These are phyloP conservation scores for Boletus sp. DNA, from an alignment of 768 basidiomycete species.

Conservation along the genomic window DNA sequence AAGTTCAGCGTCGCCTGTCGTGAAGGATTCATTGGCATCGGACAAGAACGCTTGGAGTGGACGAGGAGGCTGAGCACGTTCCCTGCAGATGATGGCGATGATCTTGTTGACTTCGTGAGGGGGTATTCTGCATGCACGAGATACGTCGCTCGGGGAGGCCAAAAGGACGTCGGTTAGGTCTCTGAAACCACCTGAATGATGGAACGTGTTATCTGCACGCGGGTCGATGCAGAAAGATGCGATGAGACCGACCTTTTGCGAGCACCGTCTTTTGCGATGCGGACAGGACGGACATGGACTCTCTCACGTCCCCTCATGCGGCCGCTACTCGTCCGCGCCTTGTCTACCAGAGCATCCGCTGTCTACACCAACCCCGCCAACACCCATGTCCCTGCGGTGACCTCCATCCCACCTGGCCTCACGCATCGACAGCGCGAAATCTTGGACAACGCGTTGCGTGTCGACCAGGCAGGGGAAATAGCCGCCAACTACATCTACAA, in stretches of 20 bases:
- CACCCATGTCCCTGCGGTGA: slow-evolving; percentile 39
- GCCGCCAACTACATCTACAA: slow-evolving; percentile 96
- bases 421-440: slow-evolving; percentile 45
- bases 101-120: slow-evolving; percentile 49
- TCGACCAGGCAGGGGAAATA: slow-evolving; percentile 95
- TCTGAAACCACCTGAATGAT: slow-evolving; percentile 45
- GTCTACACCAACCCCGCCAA: slow-evolving; percentile 45
- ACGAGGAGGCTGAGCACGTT: slow-evolving; percentile 38
- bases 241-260: slow-evolving; percentile 35
- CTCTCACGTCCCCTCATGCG: slow-evolving; percentile 15
- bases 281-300: slow-evolving; percentile 25
- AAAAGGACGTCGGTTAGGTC: slow-evolving; percentile 52
- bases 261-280: slow-evolving; percentile 34
- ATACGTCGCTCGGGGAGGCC: slow-evolving; percentile 47
- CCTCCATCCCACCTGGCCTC: slow-evolving; percentile 56
- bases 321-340: slow-evolving; percentile 12
- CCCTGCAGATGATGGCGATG: slow-evolving; percentile 48
- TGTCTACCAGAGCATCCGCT: slow-evolving; percentile 41
- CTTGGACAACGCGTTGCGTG: slow-evolving; percentile 72
- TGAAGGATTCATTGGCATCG: slow-evolving; percentile 49
- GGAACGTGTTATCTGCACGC: background rate
- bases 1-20: slow-evolving; percentile 71
- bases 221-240: background rate
- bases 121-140: slow-evolving; percentile 53
- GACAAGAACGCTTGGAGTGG: slow-evolving; percentile 40